Conservation (phyloP, 1,284 basidiomycete genomes). For the Coriolopsis trogii region DNA sequence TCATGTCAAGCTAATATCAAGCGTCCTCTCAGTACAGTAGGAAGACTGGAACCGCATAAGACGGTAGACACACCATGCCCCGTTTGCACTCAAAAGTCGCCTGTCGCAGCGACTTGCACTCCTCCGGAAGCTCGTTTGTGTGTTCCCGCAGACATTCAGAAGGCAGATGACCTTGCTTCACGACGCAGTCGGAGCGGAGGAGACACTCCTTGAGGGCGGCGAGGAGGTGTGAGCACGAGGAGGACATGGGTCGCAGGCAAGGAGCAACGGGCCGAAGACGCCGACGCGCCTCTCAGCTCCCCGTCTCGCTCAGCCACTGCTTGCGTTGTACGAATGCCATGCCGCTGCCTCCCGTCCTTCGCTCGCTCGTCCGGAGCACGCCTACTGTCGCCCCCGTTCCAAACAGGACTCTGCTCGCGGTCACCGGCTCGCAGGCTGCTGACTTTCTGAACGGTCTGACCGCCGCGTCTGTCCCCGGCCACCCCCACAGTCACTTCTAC, state of each 20-base stretch:
- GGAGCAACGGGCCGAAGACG: conserved; percentile 16
- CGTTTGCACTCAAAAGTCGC: conserved; percentile 88
- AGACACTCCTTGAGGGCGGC: conserved; percentile 79
- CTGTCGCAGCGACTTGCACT: conserved; percentile 73
- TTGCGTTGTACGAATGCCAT: conserved; percentile 21
- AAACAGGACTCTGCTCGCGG: conserved; percentile 68
- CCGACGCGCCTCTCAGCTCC: conserved; percentile 11
- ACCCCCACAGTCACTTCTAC: conserved; percentile 63
- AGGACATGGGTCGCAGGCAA: conserved; percentile 57
- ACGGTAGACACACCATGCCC: conserved; percentile 69
- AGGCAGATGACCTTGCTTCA: conserved; percentile 70
- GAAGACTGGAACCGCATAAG: background rate
- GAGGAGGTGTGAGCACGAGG: conserved; percentile 75
- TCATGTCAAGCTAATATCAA: conserved; percentile 74
- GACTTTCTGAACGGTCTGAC: conserved; percentile 91
- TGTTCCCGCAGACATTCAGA: conserved; percentile 81
- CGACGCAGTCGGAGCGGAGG: conserved; percentile 81
- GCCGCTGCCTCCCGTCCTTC: conserved; percentile 42
- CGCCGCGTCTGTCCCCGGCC: conserved; percentile 58
- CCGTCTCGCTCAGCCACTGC: background rate
- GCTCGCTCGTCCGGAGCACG: conserved; percentile 47
- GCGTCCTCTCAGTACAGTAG: background rate
- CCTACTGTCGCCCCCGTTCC: conserved; percentile 67
- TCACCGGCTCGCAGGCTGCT: conserved; percentile 82
- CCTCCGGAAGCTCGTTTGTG: conserved; percentile 70